Evolutionary conservation across 345 rosid species (phyloP), one percentile per base, ranked within the genome.

Genomic region (Tarenaya hassleriana): DNA sequence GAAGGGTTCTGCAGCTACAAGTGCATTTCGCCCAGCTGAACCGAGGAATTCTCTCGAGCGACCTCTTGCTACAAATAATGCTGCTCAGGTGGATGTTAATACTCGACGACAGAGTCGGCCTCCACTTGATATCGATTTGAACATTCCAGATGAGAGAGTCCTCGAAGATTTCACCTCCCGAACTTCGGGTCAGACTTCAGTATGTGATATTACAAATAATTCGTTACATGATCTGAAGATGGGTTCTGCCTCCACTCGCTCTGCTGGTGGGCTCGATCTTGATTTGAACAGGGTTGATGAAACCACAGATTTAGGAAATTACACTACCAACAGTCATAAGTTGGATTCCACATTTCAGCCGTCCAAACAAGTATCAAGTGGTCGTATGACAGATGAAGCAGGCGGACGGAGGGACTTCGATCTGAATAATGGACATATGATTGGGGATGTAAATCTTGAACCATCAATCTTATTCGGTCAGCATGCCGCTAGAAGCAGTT

Each of bases 1-100:
- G 98, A 91, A 83, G 73, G 98, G 98, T 46, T 84, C 96, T 15
- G 98, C 96, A 0, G 98, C 98, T 40, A 91, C 98, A 15, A 91
- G 98, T 69, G 98, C 98, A 10, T 91, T 91, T 69, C 75, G 98
- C 8, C 98, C 98, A 17, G 95, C 98, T 49, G 98, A 82, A 69
- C 95, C 96, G 10, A 70, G 96, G 29, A 24, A 24, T 24, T 24
- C 29, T 24, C 29, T 24, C 29, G 29, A 24, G 29, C 3, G 29
- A 24, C 29, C 29, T 24, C 2, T 24, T 24, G 29, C 3, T 24
- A 24, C 29, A 24, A 24, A 24, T 24, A 24, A 24, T 24, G 3
- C 5, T 24, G 2, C 29, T 24, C 29, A 5, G 29, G 3, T 24
- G 5, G 29, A 24, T 24, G 29, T 24, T 24, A 24, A 24, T 24